Evolutionary conservation across 192 early-diverging fungal genomes (phyloP).

Genomic region (Phycomyces nitens): DNA sequence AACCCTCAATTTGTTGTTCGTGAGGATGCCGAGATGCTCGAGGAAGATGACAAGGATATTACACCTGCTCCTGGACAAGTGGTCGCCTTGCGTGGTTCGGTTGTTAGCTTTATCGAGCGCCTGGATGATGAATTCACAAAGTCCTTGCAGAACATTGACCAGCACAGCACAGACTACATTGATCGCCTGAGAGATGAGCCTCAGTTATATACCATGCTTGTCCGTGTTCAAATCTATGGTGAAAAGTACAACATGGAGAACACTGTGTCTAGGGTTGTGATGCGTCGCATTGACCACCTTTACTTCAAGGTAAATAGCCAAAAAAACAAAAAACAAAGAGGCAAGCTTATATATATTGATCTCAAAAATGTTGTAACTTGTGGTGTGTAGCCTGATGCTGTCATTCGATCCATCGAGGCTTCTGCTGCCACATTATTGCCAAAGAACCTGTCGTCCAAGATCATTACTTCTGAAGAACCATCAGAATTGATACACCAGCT

Average conservation of each 20-base stretch:
- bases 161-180: constrained; percentile 93
- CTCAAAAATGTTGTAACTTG: neutral
- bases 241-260: constrained; percentile 58
- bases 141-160: constrained; percentile 93
- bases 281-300: constrained; percentile 91
- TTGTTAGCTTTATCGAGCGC: constrained; percentile 85
- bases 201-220: constrained; percentile 79
- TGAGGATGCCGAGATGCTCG: constrained; percentile 66
- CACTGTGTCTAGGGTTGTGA: constrained; percentile 66
- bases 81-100: constrained; percentile 69
- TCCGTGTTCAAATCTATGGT: constrained; percentile 85
- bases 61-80: constrained; percentile 51
- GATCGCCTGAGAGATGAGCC: constrained; percentile 90
- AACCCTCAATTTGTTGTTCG: constrained; percentile 65
- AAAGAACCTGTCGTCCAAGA: constrained; percentile 36
- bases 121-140: constrained; percentile 96
- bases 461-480: constrained; percentile 47
- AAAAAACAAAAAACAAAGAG: neutral
- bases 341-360: neutral
- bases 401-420: constrained; percentile 71
- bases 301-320: constrained; percentile 76
- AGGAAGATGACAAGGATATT: constrained; percentile 58
- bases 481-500: constrained; percentile 73
- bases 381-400: constrained; percentile 70
- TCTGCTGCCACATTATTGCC: constrained; percentile 44